Percentiles rank a stretch among this genome's conserved stretches.
These are phyloP conservation scores for Thielaviopsis euricoi DNA, from an alignment of 2,329 filamentous ascomycete genomes.

Conservation along the genomic window DNA sequence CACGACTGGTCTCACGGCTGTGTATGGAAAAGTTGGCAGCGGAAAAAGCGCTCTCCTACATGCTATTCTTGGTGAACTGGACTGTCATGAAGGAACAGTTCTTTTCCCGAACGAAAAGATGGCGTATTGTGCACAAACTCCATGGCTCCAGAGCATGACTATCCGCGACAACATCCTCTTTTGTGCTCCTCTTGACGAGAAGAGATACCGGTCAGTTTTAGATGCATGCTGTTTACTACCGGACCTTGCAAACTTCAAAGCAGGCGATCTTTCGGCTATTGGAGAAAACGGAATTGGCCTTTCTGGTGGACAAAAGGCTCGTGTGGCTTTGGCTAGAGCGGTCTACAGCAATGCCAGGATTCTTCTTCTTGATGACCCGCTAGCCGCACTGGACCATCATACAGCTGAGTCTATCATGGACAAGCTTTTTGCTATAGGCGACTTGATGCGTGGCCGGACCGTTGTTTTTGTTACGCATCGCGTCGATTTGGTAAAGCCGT, in stretches of 20 bases:
- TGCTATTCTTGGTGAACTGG: slow-evolving; percentile 45
- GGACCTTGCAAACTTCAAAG: slow-evolving; percentile 38
- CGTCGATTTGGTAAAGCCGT: slow-evolving; percentile 58
- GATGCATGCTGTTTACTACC: slow-evolving; percentile 41
- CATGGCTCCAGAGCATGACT: slow-evolving; percentile 50
- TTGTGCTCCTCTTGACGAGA: slow-evolving; percentile 35
- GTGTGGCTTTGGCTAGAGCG: slow-evolving; percentile 45
- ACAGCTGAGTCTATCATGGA: slow-evolving; percentile 46
- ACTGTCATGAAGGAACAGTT: slow-evolving; percentile 40
- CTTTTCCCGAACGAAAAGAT: slow-evolving; percentile 32
- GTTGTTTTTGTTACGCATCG: slow-evolving; percentile 68
- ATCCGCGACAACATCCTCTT: slow-evolving; percentile 50
- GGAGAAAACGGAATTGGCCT: slow-evolving; percentile 47
- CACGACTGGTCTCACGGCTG: slow-evolving; percentile 32
- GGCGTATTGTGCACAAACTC: slow-evolving; percentile 41
- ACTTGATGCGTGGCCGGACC: slow-evolving; percentile 44
- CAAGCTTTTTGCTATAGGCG: slow-evolving; percentile 36
- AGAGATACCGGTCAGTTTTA: slow-evolving; percentile 41
- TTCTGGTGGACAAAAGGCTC: slow-evolving; percentile 46
- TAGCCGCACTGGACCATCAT: slow-evolving; percentile 45
- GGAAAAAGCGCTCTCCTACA: slow-evolving; percentile 46
- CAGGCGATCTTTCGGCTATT: slow-evolving; percentile 41
- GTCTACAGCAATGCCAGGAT: slow-evolving; percentile 41
- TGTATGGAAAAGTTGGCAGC: slow-evolving; percentile 42
- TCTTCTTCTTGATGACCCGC: slow-evolving; percentile 44